A percentile compares a stretch with the other conserved stretches of the same genome.
Conservation (phyloP, 768 basidiomycete genomes). For the Gelatoporia subvermispora region DNA sequence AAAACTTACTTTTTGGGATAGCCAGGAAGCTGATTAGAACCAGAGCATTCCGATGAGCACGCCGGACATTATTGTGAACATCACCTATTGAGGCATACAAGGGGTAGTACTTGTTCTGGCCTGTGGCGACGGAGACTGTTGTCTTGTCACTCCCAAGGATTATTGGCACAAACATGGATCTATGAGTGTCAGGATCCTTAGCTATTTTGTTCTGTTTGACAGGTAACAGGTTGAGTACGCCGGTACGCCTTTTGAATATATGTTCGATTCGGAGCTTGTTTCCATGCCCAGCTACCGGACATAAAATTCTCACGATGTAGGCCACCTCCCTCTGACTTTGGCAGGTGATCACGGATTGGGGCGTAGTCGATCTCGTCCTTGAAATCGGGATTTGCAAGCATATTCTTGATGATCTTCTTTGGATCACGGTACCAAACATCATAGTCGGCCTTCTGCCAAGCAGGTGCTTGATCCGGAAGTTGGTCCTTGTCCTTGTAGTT, state of each 20-base stretch:
- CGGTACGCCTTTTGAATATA: not conserved
- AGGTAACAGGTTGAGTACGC: not conserved
- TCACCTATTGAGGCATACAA: constrained; percentile 16
- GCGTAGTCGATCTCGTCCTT: no score
- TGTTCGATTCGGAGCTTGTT: constrained; percentile 22
- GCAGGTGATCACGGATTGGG: constrained; percentile 12
- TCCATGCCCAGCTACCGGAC: constrained; percentile 25
- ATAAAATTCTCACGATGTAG: constrained; percentile 16
- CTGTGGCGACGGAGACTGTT: constrained; percentile 19
- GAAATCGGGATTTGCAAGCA: constrained; percentile 19
- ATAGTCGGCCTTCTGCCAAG: constrained; percentile 22
- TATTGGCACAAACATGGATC: no score
- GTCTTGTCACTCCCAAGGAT: constrained; percentile 23
- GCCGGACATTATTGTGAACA: constrained; percentile 11
- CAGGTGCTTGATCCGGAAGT: constrained; percentile 7
- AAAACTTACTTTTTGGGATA: constrained; percentile 15
- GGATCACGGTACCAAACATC: constrained; percentile 20
- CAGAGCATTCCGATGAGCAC: constrained; percentile 11
- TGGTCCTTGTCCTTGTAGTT: constrained; percentile 17
- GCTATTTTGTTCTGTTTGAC: constrained; percentile 3
- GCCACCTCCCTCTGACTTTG: constrained; percentile 8
- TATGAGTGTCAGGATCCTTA: constrained; percentile 6
- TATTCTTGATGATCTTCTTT: constrained; percentile 7
- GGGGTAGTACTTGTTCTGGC: constrained; percentile 18
- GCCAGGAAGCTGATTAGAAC: constrained; percentile 11